These are phyloP conservation scores for Dillenia turbinata DNA, from an alignment of 164 flowering plant genomes.

Conservation along the genomic window DNA sequence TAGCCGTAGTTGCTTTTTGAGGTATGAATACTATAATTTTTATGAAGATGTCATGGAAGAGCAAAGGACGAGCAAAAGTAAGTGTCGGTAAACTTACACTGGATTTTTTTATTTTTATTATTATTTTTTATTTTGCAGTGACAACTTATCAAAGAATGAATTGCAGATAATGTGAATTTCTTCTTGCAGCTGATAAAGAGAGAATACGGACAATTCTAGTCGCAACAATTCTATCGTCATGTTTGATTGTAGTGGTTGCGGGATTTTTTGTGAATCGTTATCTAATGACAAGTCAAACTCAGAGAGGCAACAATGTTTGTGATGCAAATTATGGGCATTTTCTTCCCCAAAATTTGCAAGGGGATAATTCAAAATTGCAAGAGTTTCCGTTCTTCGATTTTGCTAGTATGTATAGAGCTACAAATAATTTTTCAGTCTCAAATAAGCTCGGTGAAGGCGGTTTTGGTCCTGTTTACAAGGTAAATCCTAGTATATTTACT, in stretches of 20 bases:
- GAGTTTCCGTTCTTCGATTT: constrained; percentile 17
- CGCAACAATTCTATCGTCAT: too few species aligned
- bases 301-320: not conserved
- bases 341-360: not conserved
- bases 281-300: too few species aligned
- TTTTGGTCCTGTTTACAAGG: too few species aligned
- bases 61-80: too few species aligned
- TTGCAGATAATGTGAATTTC: too few species aligned
- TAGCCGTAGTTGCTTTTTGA: constrained; percentile 24
- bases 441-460: too few species aligned
- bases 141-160: not conserved
- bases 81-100: not conserved
- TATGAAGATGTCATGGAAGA: not conserved
- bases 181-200: constrained; percentile 7
- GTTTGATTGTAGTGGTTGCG: too few species aligned
- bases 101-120: not conserved
- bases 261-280: too few species aligned
- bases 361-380: constrained; percentile 1
- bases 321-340: not conserved
- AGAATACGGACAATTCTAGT: not conserved
- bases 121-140: too few species aligned
- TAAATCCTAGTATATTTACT: too few species aligned
- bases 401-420: not conserved
- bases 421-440: too few species aligned
- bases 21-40: constrained; percentile 34